Evolutionary conservation across 352 stramenopile species (phyloP).

Genomic region (Phytopythium cucurbitacearum): DNA sequence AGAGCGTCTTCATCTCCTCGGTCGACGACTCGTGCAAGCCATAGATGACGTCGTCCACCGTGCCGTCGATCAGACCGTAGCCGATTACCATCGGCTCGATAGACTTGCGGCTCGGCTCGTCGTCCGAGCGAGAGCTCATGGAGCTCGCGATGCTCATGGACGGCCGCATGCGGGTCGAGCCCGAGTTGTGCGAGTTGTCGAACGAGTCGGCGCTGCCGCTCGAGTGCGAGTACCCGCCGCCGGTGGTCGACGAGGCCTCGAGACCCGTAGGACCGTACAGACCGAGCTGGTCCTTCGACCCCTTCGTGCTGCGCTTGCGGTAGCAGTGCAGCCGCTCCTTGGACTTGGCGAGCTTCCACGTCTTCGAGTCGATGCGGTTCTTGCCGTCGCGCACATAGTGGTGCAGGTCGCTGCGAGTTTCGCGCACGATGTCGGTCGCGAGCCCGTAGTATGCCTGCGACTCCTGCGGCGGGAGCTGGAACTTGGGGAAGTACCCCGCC

Average conservation of each 20-base stretch:
- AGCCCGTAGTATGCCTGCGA: conserved; percentile 41
- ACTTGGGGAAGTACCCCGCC: conserved; percentile 64
- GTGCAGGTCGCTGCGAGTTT: conserved; percentile 53
- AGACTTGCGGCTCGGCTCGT: conserved; percentile 39
- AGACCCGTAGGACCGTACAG: conserved; percentile 25
- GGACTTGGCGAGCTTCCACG: conserved; percentile 64
- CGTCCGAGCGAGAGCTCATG: conserved; percentile 25
- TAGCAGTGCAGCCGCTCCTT: conserved; percentile 69
- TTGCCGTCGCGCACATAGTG: conserved; percentile 49
- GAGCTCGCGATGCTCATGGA: conserved; percentile 25
- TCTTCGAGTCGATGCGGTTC: conserved; percentile 52
- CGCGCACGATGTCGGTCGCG: conserved; percentile 61
- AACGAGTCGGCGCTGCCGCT: conserved; percentile 18
- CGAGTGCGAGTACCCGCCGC: conserved; percentile 9
- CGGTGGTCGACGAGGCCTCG: neutral
- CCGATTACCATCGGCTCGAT: conserved; percentile 42
- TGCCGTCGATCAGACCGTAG: conserved; percentile 39
- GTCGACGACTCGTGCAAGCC: conserved; percentile 44
- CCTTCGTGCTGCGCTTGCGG: conserved; percentile 26
- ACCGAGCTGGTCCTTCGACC: conserved; percentile 24
- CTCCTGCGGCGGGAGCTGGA: conserved; percentile 58
- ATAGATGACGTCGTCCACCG: conserved; percentile 51
- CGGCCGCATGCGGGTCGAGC: conserved; percentile 13
- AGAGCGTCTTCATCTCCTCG: conserved; percentile 59
- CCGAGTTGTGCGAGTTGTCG: conserved; percentile 6